A percentile compares a stretch with the other conserved stretches of the same genome.
Evolutionary conservation across 164 flowering plant genomes (phyloP).

Genomic region (Taxillus chinensis): DNA sequence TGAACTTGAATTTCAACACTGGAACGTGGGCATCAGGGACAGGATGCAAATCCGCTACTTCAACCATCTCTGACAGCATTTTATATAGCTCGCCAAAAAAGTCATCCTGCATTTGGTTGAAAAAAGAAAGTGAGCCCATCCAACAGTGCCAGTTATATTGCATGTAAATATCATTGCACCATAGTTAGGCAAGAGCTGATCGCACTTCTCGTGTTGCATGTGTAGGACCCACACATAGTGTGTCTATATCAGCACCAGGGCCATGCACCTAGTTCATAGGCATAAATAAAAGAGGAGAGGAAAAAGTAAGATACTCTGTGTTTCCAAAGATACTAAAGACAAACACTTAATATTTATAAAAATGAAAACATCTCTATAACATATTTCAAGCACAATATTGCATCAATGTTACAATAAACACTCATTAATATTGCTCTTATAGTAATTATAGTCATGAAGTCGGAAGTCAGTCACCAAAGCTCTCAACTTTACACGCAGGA

Average conservation of each 20-base stretch:
- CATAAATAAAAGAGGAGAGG: not conserved
- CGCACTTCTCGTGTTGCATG: conserved; percentile 86
- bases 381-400: no score
- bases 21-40: conserved; percentile 98
- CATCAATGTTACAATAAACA: no score
- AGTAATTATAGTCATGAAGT: no score
- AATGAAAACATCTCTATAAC: no score
- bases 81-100: conserved; percentile 71
- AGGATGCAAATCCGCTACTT: conserved; percentile 83
- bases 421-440: no score
- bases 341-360: no score
- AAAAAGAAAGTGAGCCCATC: conserved; percentile 7
- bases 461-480: no score
- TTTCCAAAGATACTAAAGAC: no score
- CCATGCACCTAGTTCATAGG: conserved; percentile 70
- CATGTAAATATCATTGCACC: conserved; percentile 2
- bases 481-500: no score
- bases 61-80: conserved; percentile 83
- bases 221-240: conserved; percentile 90
- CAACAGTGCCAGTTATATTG: not conserved
- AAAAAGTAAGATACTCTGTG: no score
- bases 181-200: conserved; percentile 10
- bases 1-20: conserved; percentile 81
- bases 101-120: conserved; percentile 51
- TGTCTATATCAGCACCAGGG: conserved; percentile 98